Base-by-base conservation (phyloP, 805 yeast species). In the Pichia eremophila region DNA sequence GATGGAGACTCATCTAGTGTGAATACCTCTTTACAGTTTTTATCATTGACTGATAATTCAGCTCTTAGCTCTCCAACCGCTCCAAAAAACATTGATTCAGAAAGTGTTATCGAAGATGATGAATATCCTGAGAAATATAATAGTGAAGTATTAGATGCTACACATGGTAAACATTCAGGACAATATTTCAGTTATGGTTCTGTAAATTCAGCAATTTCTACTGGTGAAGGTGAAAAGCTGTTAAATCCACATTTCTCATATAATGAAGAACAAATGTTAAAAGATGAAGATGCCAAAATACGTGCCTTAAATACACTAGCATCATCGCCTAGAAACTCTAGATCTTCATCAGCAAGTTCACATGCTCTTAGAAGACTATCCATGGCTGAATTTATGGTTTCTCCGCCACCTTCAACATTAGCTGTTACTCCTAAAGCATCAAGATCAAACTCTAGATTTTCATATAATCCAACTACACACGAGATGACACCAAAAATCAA, bases 251-350 rank as follows among this genome's bases (percentile, higher is more conserved):
- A 81, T 59, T 82, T 71, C 57, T 78, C 86, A 1, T 71, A 81
- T 44, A 75, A 78, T 7, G 88, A 84, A 55, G 90, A 83, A 53
- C 72, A 72, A 56, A 68, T 71, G 56, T 69, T 83, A 55, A 74
- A 73, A 56, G 88, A 80, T 45, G 81, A 81, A 49, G 87, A 82
- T 52, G 79, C 85, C 55, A 83, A 83, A 57, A 60, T 78, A 36
- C 71, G 73, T 49, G 85, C 88, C 0, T 68, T 79, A 51, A 76
- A 75, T 50, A 70, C 75, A 35, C 61, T 77, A 38, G 56, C 61
- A 3, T 53, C 60, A n/a, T 56, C 66, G 14, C 61, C 65, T 9
- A 57, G 54, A 42, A 49, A 50, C 15, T 57, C 66, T 18, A 51
- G 61, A 36, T 54, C 65, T 8, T 51, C 60, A 6, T 61, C 66